Evolutionary conservation across 129 eudicot species (phyloP).

Genomic region (Saposhnikovia divaricata): DNA sequence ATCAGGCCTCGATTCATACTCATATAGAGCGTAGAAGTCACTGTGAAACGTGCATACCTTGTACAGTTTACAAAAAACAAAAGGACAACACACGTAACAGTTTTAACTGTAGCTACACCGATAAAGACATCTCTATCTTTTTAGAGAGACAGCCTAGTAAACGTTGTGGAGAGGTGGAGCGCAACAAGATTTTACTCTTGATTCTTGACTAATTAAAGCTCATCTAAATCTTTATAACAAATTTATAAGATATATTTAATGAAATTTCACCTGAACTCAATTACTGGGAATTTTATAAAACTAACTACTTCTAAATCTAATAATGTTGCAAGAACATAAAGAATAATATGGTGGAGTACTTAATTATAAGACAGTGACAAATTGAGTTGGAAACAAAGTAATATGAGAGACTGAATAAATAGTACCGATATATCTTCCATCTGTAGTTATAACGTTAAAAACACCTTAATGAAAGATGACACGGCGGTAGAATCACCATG

Average conservation of each 20-base stretch:
- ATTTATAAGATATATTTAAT: neutral
- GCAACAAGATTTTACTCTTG: neutral
- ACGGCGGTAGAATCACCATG: conserved; percentile 60
- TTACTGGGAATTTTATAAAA: neutral
- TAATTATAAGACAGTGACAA: neutral
- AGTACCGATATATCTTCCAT: neutral
- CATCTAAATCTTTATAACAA: neutral
- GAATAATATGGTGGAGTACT: neutral
- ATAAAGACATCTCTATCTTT: neutral
- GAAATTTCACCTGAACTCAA: neutral
- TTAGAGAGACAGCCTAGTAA: neutral
- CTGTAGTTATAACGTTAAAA: neutral
- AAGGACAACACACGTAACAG: neutral
- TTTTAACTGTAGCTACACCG: neutral
- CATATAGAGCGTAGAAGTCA: neutral
- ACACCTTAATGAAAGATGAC: conserved; percentile 62
- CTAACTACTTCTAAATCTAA: neutral
- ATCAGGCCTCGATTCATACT: neutral
- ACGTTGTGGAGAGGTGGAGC: neutral
- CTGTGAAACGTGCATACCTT: neutral
- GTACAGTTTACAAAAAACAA: neutral
- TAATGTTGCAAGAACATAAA: neutral
- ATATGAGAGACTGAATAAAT: neutral
- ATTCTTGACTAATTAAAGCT: neutral
- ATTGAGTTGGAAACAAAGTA: neutral